Evolutionary conservation across 2,329 filamentous ascomycete species (phyloP), one percentile per base, ranked within the genome.

Genomic region (Fusarium irregulare): DNA sequence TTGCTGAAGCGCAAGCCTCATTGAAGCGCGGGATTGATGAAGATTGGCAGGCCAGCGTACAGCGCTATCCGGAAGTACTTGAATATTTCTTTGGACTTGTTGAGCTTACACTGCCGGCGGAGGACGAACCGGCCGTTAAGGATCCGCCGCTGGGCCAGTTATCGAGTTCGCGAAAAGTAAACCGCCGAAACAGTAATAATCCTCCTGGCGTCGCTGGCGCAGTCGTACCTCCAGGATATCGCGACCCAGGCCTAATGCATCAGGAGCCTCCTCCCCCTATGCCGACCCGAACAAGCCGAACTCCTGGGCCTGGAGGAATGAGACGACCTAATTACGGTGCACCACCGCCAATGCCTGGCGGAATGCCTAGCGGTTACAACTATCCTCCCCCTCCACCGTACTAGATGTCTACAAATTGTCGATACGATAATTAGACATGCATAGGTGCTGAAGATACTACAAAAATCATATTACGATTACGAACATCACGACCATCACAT

Each of bases 41-140:
- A 66, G 92, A 94, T 80, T 95, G 92, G 92, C 87, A 90, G 74
- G 85, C 87, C 30, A 91, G 89, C 49, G 92, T 94, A 41, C 87
- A 93, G 73, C 86, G 89, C 57, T 95, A 94, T 73, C 92, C 92
- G 7, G 91, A 94, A 76, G 89, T 94, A n/a, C 83, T 95, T 57
- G 90, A 93, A 79, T 93, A 94, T 79, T 94, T 92, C 77, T 94
- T 91, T 79, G 85, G 88, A 63, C 82, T 94, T 40, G 90, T 94
- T 37, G 87, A 90, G 57, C 78, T 93, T 62, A 86, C 83, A 23
- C 79, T 93, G 7, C 92, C 92, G 1, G 80, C 81, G 42, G 90
- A 93, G 60, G 83, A 88, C 56, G 88, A 90, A 42, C 79, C 84
- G 4, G 80, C 81, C 18, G 87, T 91, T 37, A 87, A 86, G 72